Evolutionary conservation across 148 eudicot species (phyloP).

Genomic region (Rhododendron ferrugineum): DNA sequence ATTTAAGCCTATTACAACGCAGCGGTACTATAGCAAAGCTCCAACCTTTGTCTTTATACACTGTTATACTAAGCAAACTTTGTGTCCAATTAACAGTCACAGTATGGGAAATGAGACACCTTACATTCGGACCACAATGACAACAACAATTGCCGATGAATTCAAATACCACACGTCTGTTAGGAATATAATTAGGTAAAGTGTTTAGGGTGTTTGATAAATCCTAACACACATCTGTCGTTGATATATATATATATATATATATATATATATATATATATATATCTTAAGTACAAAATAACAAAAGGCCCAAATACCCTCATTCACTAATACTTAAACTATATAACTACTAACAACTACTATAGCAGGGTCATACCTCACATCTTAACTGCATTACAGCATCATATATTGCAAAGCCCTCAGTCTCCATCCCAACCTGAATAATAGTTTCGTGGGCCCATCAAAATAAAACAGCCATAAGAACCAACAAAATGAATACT

Average conservation of each 20-base stretch:
- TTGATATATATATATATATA: no score
- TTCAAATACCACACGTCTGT: not conserved
- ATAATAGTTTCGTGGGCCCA: conserved; percentile 7
- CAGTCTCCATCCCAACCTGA: conserved; percentile 82
- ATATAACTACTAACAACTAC: not conserved
- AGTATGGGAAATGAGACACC: not conserved
- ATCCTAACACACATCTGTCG: not conserved
- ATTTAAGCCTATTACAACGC: not conserved
- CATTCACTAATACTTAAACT: not conserved
- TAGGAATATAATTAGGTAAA: not conserved
- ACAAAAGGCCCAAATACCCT: not conserved
- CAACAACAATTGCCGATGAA: not conserved
- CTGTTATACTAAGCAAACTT: not conserved
- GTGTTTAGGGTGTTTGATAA: not conserved
- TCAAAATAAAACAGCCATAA: conserved; percentile 1
- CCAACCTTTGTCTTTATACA: not conserved
- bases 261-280: no score
- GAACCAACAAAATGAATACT: not conserved
- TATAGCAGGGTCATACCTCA: conserved; percentile 44
- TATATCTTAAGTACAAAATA: not conserved
- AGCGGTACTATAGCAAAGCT: not conserved
- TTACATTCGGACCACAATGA: not conserved
- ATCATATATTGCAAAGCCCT: conserved; percentile 97
- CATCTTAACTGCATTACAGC: conserved; percentile 69
- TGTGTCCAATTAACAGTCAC: not conserved